These are phyloP conservation scores for Aspergillus sp. DNA, from an alignment of 2,329 filamentous ascomycete species.

Conservation along the genomic window DNA sequence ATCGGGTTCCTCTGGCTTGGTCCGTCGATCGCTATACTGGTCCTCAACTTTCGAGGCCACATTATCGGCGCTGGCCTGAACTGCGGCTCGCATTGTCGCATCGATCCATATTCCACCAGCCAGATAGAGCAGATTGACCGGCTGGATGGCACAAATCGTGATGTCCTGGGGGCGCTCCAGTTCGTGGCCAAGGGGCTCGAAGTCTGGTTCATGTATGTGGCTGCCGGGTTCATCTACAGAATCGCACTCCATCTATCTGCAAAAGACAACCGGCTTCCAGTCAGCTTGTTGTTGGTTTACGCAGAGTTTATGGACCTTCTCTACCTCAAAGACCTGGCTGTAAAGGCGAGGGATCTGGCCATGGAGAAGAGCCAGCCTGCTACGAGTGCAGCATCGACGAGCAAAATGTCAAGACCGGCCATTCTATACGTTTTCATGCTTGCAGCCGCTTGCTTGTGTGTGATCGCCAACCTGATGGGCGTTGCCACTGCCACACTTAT, in stretches of 20 bases:
- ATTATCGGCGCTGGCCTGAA: neutral
- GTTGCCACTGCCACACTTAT: neutral
- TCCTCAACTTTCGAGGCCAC: neutral
- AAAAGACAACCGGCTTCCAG: neutral
- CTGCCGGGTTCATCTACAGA: neutral
- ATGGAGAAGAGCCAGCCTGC: no score
- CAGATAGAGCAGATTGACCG: neutral
- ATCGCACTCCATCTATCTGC: neutral
- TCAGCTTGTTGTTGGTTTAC: neutral
- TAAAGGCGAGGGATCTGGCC: neutral
- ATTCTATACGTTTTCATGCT: neutral
- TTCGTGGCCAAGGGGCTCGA: neutral
- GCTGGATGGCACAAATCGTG: neutral
- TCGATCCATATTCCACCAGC: neutral
- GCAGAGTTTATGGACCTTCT: neutral
- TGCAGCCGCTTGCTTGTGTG: neutral
- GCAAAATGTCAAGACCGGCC: neutral
- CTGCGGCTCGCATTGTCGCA: neutral
- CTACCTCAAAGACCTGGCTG: neutral
- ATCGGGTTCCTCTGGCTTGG: neutral
- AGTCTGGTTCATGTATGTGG: slow-evolving; percentile 3
- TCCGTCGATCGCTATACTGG: neutral
- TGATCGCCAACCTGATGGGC: neutral
- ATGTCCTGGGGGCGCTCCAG: neutral
- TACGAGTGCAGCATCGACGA: neutral